Evolutionary conservation across 176 grass and related monocot genomes (phyloP).

Genomic region (Cenchrus fungigraminus): DNA sequence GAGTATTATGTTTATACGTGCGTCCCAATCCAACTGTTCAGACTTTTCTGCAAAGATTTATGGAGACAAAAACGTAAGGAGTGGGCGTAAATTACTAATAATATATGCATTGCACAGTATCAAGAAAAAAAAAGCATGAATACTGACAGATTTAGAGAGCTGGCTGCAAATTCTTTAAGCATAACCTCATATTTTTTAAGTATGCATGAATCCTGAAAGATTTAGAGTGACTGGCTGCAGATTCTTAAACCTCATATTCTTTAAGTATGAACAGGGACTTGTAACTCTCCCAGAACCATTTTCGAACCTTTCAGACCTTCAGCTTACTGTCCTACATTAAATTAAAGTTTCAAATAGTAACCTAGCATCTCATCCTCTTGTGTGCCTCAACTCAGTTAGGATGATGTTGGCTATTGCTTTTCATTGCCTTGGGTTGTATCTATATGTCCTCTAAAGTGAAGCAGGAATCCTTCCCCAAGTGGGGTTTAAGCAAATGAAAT

Average conservation of each 20-base stretch:
- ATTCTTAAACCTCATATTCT: neutral
- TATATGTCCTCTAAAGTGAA: neutral
- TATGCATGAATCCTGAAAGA: neutral
- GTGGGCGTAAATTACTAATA: slow-evolving; percentile 16
- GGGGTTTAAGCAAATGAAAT: neutral
- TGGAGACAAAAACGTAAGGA: slow-evolving; percentile 18
- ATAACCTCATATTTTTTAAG: neutral
- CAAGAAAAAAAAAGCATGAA: neutral
- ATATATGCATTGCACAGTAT: neutral
- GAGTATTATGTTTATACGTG: slow-evolving; percentile 90
- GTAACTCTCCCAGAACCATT: neutral
- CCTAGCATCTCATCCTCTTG: neutral
- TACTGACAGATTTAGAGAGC: neutral
- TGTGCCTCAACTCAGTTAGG: neutral
- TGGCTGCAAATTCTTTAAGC: neutral
- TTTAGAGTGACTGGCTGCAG: neutral
- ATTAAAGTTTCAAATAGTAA: neutral
- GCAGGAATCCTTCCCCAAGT: neutral
- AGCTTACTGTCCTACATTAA: neutral
- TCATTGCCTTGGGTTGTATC: neutral
- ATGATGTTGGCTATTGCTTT: neutral
- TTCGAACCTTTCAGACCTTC: neutral
- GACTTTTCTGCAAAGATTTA: slow-evolving; percentile 73
- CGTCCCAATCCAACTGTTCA: slow-evolving; percentile 91
- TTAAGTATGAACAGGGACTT: neutral